phyloP scores from a whole-genome alignment of 306 rosid genomes.

The Citrullus mucosospermus region DNA sequence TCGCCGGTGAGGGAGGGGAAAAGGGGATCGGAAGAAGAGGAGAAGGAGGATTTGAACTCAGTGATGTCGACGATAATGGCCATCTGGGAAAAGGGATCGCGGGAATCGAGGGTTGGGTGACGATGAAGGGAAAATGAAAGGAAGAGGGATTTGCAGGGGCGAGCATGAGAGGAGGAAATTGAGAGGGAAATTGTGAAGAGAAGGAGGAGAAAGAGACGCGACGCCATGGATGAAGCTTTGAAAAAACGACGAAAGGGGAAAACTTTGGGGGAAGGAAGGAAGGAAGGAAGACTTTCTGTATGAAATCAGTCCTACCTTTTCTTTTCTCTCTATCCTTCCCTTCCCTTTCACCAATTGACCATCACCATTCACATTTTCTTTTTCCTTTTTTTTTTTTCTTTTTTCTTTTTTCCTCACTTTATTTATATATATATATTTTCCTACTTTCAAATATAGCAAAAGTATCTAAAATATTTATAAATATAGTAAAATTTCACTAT shows the following conservation, averaged over 20 bases:
- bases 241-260: too few species aligned
- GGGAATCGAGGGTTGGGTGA: conserved; percentile 23
- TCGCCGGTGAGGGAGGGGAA: not conserved
- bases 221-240: conserved; percentile 20
- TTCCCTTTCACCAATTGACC: not conserved
- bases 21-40: not conserved
- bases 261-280: too few species aligned
- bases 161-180: conserved; percentile 23
- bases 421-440: too few species aligned
- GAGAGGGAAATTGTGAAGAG: conserved; percentile 15
- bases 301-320: not conserved
- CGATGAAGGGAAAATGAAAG: conserved; percentile 46
- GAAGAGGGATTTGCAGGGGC: conserved; percentile 65
- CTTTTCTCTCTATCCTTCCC: not conserved
- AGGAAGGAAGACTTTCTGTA: too few species aligned
- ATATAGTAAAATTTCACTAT: too few species aligned
- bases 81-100: conserved; percentile 18
- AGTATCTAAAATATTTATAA: too few species aligned
- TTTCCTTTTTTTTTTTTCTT: not conserved
- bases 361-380: not conserved
- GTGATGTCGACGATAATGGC: conserved; percentile 37
- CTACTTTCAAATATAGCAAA: too few species aligned
- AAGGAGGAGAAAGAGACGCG: conserved; percentile 9
- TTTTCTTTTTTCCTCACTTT: too few species aligned
- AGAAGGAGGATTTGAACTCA: not conserved